Evolutionary conservation across 2,329 filamentous ascomycete species (phyloP), one percentile per base, ranked within the genome.

Genomic region (Colletotrichum agaves): DNA sequence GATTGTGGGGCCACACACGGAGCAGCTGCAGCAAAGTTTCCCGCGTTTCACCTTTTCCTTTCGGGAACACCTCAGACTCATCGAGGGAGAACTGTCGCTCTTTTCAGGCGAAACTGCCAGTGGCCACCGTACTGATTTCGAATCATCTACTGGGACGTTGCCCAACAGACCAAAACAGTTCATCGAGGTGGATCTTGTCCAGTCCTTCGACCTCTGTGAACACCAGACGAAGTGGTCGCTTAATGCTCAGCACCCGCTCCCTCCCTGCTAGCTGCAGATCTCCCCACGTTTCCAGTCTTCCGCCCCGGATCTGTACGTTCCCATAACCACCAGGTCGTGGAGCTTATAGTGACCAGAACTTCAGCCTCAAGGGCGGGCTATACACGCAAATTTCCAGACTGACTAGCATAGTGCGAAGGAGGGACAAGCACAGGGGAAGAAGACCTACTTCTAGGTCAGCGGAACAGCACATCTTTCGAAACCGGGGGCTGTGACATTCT

Each of bases 401-500:
- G 23, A 53, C 6, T 2, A 27, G 27, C 27, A 7, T 1, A 27
- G 5, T 7, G 27, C 2, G 21, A 13, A 37, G 31, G 35, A 35
- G 46, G 23, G n/a, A n/a, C n/a, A n/a, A n/a, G n/a, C n/a, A n/a
- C n/a, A n/a, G n/a, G n/a, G n/a, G n/a, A n/a, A n/a, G n/a, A n/a
- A 10, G n/a, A 39, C 44, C 4, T 15, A 13, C 3, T n/a, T n/a
- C n/a, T 21, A 33, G 43, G 33, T 3, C n/a, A 61, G 43, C 21
- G 13, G 41, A 17, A 44, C 43, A n/a, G 44, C 37, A 58, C 52
- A n/a, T 17, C 19, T 31, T 50, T 58, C 64, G 61, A 68, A 68
- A 67, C 69, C 31, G 58, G 69, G 66, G 66, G 61, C 69, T 70
- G 69, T 61, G 69, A 69, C 69, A 69, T 17, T 58, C 39, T 69